Percentiles rank a stretch among this genome's conserved stretches.
Evolutionary conservation across 371 early-diverging fungal species (phyloP).

Genomic region (Nematocida sp.): DNA sequence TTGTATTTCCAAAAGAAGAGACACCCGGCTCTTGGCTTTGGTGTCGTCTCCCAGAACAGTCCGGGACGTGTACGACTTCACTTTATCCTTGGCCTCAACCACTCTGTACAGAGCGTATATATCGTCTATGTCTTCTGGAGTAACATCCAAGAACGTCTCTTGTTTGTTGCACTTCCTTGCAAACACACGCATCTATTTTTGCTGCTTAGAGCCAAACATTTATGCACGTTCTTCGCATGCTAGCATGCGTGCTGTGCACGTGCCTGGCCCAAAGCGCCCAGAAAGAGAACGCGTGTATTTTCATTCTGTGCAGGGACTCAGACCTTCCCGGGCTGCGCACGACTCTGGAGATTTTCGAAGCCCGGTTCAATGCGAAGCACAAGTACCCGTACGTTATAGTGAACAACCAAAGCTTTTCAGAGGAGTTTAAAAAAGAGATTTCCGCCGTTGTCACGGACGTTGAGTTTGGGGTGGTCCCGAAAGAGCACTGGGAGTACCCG

Average conservation of each 20-base stretch:
- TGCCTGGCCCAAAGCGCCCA: not conserved
- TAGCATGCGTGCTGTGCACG: not conserved
- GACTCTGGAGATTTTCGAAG: constrained; percentile 71
- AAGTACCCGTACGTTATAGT: constrained; percentile 74
- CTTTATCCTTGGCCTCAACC: constrained; percentile 53
- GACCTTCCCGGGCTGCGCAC: constrained; percentile 69
- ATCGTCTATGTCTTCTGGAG: constrained; percentile 61
- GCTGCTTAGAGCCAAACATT: not conserved
- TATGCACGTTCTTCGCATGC: not conserved
- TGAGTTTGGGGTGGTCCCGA: constrained; percentile 70
- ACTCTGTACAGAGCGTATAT: constrained; percentile 59
- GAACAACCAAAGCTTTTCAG: constrained; percentile 71
- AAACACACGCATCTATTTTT: constrained; percentile 35
- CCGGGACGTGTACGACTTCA: constrained; percentile 56
- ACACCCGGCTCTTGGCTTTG: constrained; percentile 55
- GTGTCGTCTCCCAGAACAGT: constrained; percentile 55
- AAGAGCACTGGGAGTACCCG: constrained; percentile 74
- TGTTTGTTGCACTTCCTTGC: constrained; percentile 14
- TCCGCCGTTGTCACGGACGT: constrained; percentile 56
- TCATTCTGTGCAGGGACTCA: constrained; percentile 67
- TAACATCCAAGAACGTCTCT: constrained; percentile 32
- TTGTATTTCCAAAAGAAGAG: constrained; percentile 56
- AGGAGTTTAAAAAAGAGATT: constrained; percentile 69
- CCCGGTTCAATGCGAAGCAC: constrained; percentile 72
- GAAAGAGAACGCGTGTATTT: constrained; percentile 63